phyloP scores from a whole-genome alignment of 2,329 filamentous ascomycete species.

The Orbilia blumenaviensis region DNA sequence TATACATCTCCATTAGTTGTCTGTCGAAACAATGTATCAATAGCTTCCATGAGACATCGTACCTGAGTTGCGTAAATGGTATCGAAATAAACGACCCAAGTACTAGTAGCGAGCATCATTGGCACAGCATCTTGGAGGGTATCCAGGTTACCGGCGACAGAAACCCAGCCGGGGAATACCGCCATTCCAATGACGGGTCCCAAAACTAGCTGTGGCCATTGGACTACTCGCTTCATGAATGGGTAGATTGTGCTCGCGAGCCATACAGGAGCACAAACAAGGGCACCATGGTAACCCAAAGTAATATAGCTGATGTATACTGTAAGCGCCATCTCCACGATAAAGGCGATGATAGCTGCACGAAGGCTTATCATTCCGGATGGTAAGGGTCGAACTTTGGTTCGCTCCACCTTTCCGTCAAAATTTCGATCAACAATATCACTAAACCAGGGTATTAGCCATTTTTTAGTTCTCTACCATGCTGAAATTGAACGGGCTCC shows the following conservation, averaged over 20 bases:
- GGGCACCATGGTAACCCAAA: constrained; percentile 12
- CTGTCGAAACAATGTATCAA: neutral
- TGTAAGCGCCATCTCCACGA: constrained; percentile 8
- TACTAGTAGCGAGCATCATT: constrained; percentile 17
- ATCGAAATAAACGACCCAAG: constrained; percentile 41
- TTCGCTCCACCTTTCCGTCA: constrained; percentile 20
- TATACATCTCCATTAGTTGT: neutral
- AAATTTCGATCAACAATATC: constrained; percentile 31
- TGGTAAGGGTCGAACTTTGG: constrained; percentile 20
- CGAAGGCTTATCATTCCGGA: constrained; percentile 18
- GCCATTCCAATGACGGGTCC: constrained; percentile 24
- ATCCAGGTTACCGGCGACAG: constrained; percentile 12
- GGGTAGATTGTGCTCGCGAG: constrained; percentile 16
- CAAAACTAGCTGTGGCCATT: constrained; percentile 23
- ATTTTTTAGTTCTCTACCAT: neutral
- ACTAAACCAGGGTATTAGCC: neutral
- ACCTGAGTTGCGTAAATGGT: constrained; percentile 46
- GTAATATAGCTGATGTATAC: constrained; percentile 9
- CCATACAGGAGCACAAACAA: constrained; percentile 19
- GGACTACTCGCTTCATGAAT: constrained; percentile 27
- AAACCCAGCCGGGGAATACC: constrained; percentile 25
- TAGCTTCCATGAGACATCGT: neutral
- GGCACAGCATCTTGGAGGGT: constrained; percentile 20
- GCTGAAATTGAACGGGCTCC: too few species aligned
- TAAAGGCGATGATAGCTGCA: neutral